phyloP scores from a whole-genome alignment of 2,329 filamentous ascomycete species.

The Didymellaceae sp. region DNA sequence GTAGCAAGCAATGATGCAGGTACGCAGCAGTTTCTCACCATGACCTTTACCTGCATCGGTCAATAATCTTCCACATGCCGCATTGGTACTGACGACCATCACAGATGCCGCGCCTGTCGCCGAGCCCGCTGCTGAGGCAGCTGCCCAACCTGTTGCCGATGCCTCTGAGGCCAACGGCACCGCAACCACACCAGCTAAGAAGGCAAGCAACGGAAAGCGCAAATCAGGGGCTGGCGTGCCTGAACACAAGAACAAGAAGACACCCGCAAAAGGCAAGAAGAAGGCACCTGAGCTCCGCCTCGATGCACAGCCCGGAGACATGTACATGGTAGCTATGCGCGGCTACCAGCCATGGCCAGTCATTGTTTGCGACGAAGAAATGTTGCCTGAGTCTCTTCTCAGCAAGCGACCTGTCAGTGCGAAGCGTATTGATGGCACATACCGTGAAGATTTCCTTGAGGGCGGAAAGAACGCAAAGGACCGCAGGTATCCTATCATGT shows the following conservation, averaged over 20 bases:
- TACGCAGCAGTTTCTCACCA: constrained; percentile 22
- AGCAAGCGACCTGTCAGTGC: constrained; percentile 84
- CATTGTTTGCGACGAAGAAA: constrained; percentile 91
- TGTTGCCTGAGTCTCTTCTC: constrained; percentile 82
- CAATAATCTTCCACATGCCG: not conserved
- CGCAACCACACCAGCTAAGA: constrained; percentile 41
- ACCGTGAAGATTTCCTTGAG: constrained; percentile 84
- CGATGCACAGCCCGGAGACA: constrained; percentile 87
- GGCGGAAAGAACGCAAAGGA: constrained; percentile 86
- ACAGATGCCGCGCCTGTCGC: constrained; percentile 45
- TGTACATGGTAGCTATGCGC: constrained; percentile 92
- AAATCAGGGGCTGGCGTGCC: constrained; percentile 73
- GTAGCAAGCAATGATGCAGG: constrained; percentile 31
- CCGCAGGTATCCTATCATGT: constrained; percentile 93
- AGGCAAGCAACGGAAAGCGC: constrained; percentile 57
- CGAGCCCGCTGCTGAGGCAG: constrained; percentile 26
- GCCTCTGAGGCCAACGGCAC: constrained; percentile 56
- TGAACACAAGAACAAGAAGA: constrained; percentile 74
- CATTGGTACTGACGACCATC: constrained; percentile 21
- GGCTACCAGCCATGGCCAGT: constrained; percentile 94
- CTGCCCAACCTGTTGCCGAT: constrained; percentile 44
- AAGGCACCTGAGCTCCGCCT: constrained; percentile 71
- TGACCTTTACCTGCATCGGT: not conserved
- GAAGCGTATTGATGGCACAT: constrained; percentile 80
- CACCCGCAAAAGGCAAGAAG: constrained; percentile 76